These are phyloP conservation scores for Fusarium nurragi DNA, from an alignment of 2,329 filamentous ascomycete genomes.

Conservation along the genomic window DNA sequence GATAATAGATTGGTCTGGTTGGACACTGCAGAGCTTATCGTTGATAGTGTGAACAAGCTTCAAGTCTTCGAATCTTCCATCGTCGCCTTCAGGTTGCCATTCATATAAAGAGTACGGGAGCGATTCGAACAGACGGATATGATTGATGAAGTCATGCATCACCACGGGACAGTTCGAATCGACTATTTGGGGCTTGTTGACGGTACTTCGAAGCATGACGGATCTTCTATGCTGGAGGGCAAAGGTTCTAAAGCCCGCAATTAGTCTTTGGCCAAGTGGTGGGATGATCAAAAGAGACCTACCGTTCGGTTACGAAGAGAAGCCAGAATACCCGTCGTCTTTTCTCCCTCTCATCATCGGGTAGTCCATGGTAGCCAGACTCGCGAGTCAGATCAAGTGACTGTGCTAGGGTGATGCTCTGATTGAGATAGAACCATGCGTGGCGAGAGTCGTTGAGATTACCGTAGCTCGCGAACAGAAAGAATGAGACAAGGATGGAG, in stretches of 20 bases:
- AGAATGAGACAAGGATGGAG: conserved; percentile 45
- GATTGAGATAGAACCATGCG: conserved; percentile 49
- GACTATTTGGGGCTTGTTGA: conserved; percentile 46
- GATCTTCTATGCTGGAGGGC: conserved; percentile 45
- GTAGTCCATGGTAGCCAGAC: conserved; percentile 37
- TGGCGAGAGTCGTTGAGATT: conserved; percentile 44
- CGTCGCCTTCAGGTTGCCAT: conserved; percentile 42
- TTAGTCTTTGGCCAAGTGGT: background rate
- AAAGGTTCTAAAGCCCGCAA: conserved; percentile 38
- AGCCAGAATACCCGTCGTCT: conserved; percentile 49
- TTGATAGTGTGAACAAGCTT: conserved; percentile 42
- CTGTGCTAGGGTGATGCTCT: conserved; percentile 45
- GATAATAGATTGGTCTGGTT: conserved; percentile 43
- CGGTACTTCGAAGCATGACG: conserved; percentile 45
- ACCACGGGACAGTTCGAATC: conserved; percentile 47
- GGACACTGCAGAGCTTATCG: conserved; percentile 42
- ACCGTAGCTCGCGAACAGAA: conserved; percentile 46
- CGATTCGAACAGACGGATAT: conserved; percentile 46
- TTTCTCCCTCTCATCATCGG: conserved; percentile 41
- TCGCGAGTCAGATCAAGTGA: conserved; percentile 44
- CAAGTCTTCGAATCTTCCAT: conserved; percentile 30
- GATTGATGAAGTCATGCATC: conserved; percentile 50
- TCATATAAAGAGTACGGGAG: conserved; percentile 46
- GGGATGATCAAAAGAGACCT: accelerated
- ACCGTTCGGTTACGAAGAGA: conserved; percentile 49